Base-by-base conservation (phyloP, 768 basidiomycete genomes). In the Lactarius tabidus region DNA sequence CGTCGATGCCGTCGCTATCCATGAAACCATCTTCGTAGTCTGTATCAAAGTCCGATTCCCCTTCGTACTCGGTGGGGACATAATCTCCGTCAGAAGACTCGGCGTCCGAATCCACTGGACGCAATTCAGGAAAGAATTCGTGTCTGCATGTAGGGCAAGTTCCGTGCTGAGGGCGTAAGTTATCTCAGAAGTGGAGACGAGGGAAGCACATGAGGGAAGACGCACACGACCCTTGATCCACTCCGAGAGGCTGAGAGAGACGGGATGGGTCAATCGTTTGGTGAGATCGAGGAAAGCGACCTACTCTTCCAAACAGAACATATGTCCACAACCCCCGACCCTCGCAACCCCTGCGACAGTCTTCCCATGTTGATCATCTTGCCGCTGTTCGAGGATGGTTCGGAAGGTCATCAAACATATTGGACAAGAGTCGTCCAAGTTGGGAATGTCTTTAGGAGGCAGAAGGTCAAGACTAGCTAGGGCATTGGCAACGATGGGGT, bases 71-170 rank as follows among this genome's bases (percentile, higher is more conserved):
- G 5, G 79, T 78, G 6, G 86, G 87, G 26, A 87, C 72, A 69
- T 88, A 89, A 74, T 89, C 87, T 14, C 82, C 85, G 71, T 88
- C 87, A 17, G 83, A 85, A 4, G 84, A 87, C 70, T 87, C 88
- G 71, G 82, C 80, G 69, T 87, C 87, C 14, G 82, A 81, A 38
- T 85, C 82, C 2, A 80, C 77, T 1, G 77, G 77, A 1, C 81
- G 80, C 5, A 73, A 75, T 43, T 87, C 79, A 59, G 85, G 81
- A 43, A 86, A 75, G 74, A 89, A 89, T 7, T 76, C 73, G 64
- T 84, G 76, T 35, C 88, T 78, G 72, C 88, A 90, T 5, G 86
- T 82, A 18, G 88, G 88, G 68, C 89, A 90, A 69, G 78, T 88
- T 17, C 88, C 88, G 69, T 89, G 88, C 86, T 88, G 65, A 5